Conservation (phyloP, 805 yeast genomes). For the Vanderwaltozyma yarrowii region DNA sequence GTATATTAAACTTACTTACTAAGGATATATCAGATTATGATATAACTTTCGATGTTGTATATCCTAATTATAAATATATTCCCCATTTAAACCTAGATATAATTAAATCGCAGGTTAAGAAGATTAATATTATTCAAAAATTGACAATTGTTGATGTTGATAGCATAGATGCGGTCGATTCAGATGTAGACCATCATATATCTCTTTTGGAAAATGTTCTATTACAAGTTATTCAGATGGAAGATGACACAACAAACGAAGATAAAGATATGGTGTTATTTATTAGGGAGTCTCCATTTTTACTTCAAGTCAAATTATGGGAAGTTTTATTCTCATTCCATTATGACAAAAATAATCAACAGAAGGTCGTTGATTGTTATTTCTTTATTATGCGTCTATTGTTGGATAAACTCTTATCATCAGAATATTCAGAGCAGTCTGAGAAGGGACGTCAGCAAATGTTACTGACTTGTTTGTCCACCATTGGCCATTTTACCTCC, state of each 20-base stretch:
- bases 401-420: conserved; percentile 27
- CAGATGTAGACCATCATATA: conserved; percentile 23
- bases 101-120: conserved; percentile 54
- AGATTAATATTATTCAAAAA: conserved; percentile 48
- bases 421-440: conserved; percentile 16
- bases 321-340: conserved; percentile 54
- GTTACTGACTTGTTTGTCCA: conserved; percentile 32
- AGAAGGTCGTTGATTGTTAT: conserved; percentile 39
- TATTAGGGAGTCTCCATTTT: conserved; percentile 51
- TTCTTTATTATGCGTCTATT: conserved; percentile 41
- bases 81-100: conserved; percentile 42
- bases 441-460: conserved; percentile 31
- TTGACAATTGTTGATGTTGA: conserved; percentile 32
- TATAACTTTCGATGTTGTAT: conserved; percentile 26
- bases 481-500: conserved; percentile 41
- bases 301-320: conserved; percentile 67
- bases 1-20: conserved; percentile 18
- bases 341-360: conserved; percentile 19
- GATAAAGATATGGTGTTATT: conserved; percentile 50
- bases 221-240: conserved; percentile 18
- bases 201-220: conserved; percentile 39
- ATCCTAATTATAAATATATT: conserved; percentile 51
- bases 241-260: conserved; percentile 5
- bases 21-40: conserved; percentile 7
- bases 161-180: conserved; percentile 30